A percentile compares a stretch with the other conserved stretches of the same genome.
phyloP scores from a whole-genome alignment of 1,139 yeast genomes.

The Debaryomyces udenii region DNA sequence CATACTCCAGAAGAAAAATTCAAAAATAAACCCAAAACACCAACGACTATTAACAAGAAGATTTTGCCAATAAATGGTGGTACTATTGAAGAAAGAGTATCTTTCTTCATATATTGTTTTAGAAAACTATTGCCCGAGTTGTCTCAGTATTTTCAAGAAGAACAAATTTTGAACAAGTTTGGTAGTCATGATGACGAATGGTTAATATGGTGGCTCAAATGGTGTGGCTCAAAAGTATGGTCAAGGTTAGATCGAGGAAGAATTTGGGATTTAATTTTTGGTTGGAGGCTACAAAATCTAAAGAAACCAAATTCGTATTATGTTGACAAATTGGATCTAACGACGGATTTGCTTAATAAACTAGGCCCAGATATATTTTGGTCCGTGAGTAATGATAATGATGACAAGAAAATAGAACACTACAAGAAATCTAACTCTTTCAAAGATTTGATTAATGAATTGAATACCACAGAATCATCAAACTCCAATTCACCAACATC shows the following conservation, averaged over 20 bases:
- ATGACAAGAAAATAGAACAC: slow-evolving; percentile 11
- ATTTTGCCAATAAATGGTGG: slow-evolving; percentile 64
- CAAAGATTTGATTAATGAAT: slow-evolving; percentile 35
- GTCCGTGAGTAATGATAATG: slow-evolving; percentile 28
- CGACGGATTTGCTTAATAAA: slow-evolving; percentile 27
- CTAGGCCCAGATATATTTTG: slow-evolving; percentile 52
- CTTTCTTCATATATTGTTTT: slow-evolving; percentile 70
- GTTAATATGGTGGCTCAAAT: slow-evolving; percentile 94
- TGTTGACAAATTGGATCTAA: slow-evolving; percentile 32
- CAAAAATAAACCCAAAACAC: slow-evolving; percentile 12
- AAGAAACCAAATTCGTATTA: slow-evolving; percentile 37
- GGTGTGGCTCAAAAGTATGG: slow-evolving; percentile 89
- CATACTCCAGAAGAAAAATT: slow-evolving; percentile 61
- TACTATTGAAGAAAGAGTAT: slow-evolving; percentile 67
- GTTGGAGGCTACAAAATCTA: slow-evolving; percentile 64
- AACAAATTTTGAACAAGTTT: slow-evolving; percentile 66
- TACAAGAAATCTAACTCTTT: slow-evolving; percentile 29
- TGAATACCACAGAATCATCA: slow-evolving; percentile 21
- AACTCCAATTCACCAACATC: slow-evolving; percentile 12
- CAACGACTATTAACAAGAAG: slow-evolving; percentile 31
- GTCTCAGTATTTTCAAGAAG: slow-evolving; percentile 77
- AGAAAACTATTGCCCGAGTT: slow-evolving; percentile 74
- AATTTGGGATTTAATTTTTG: slow-evolving; percentile 84
- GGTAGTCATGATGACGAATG: slow-evolving; percentile 80
- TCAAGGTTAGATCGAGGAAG: slow-evolving; percentile 82